A percentile compares a stretch with the other conserved stretches of the same genome.
These are phyloP conservation scores for Neurospora pannonica DNA, from an alignment of 495 filamentous ascomycete species.

Conservation along the genomic window DNA sequence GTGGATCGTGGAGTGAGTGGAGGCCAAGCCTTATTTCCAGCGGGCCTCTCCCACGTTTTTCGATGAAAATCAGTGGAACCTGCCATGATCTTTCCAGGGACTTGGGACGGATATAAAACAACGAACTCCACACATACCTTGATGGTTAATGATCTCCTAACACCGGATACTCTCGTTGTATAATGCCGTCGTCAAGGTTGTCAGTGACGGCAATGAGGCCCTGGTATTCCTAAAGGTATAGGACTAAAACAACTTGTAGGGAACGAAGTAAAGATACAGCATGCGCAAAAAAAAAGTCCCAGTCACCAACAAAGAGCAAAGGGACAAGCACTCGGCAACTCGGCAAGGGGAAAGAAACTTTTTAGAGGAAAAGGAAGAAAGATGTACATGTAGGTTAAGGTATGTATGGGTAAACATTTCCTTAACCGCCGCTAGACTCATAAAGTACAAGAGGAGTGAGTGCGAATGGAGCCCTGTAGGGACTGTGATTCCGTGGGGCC, in stretches of 20 bases:
- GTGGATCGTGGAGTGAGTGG: background rate
- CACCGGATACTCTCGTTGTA: background rate
- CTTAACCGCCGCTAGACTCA: background rate
- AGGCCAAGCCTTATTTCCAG: background rate
- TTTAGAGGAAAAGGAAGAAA: background rate
- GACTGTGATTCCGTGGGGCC: background rate
- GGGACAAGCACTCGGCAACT: background rate
- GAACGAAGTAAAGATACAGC: background rate
- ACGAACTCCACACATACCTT: background rate
- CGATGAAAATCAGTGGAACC: background rate
- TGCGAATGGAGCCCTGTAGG: background rate
- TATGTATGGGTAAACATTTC: background rate
- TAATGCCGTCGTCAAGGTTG: background rate
- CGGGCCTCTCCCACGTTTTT: background rate
- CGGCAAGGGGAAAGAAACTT: background rate
- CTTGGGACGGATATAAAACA: background rate
- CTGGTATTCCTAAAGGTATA: background rate
- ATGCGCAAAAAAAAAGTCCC: background rate
- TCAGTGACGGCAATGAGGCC: background rate
- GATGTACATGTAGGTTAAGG: background rate
- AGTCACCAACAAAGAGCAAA: background rate
- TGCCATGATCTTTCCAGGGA: background rate
- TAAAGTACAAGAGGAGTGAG: background rate
- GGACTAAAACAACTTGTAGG: background rate
- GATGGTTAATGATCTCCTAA: background rate